Evolutionary conservation across 495 filamentous ascomycete species (phyloP), one percentile per base, ranked within the genome.

Genomic region (Poronia punctata): DNA sequence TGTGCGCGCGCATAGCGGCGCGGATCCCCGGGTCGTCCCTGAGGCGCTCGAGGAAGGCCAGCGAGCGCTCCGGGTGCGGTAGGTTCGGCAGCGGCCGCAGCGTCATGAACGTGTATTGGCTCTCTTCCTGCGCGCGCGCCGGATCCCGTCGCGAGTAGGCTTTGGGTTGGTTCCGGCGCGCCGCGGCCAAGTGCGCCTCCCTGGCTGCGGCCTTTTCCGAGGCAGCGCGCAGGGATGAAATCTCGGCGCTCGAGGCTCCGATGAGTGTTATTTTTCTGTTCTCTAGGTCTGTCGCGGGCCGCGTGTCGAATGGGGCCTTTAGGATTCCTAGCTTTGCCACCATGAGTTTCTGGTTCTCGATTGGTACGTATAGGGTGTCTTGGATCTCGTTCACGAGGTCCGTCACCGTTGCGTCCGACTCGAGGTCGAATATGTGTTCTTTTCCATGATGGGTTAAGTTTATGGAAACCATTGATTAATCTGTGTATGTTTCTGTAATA

Each of bases 11-110:
- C 92, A 98, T 98, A 11, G 79, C 72, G 17, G 79, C 64, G 42
- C 77, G 76, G 64, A 98, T 92, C 26, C 92, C 92, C 0, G 87
- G 79, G 68, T 98, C 92, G 40, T 77, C 71, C 47, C 76, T 75
- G 5, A 98, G 72, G 0, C 85, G 78, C 50, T 82, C 67, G 21
- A 98, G 79, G 61, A 88, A 92, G n/a, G 66, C 54, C 2, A 78
- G 72, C 8, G 77, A 80, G 36, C 75, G 75, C 7, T 74, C 57
- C 0, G 88, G 79, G 48, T 81, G 66, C 0, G 89, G 88, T 0
- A 98, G 82, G 65, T 94, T 79, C 0, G 76, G 61, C 1, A 96
- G 80, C 2, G 87, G 85, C 11, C 80, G 75, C 18, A 95, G 60
- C 7, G 74, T 76, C 53, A 77, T 73, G 74, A 98, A 98, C 7